Base-by-base conservation (phyloP, 2,329 filamentous ascomycete species). In the Microascus cirrosus region DNA sequence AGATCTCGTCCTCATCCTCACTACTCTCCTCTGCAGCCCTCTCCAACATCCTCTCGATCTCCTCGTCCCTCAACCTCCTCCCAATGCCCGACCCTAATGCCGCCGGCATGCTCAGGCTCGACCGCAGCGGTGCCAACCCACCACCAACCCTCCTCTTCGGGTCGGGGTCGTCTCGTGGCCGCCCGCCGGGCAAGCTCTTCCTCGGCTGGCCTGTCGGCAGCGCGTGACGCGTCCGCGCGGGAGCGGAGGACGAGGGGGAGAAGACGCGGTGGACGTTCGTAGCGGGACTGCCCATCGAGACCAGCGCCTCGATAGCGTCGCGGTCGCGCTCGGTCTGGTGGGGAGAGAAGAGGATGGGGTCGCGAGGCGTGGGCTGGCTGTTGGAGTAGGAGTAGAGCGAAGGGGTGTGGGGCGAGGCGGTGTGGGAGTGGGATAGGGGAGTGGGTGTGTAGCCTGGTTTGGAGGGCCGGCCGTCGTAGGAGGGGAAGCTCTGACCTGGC, bases 221-320 rank as follows among this genome's bases (percentile, higher is more conserved):
- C 34, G 70, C 63, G 63, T 72, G 67, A 58, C 71, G 62, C 35
- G 61, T 48, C 22, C 20, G 60, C 61, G 32, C 62, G 62, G 58
- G 62, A 62, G 39, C 65, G 61, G 45, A 50, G 45, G 45, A 50
- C 60, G 55, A 35, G 0, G 74, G 71, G 0, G 80, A 76, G 59
- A 83, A 83, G 11, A 71, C 67, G 60, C 81, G 80, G 61, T 82
- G 82, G 63, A 85, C 76, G 52, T 86, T 86, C 68, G 89, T 88
- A 18, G 85, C 85, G 0, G 87, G 87, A 61, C 86, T 89, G 65
- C 88, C 90, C 83, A 94, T 87, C 66, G 92, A 91, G 28, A 93
- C 75, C 25, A 94, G 72, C 0, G 87, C 87, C 66, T 92, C 89
- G 53, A 93, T 84, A 6, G 89, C 89, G 65, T 93, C 89, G 65